Evolutionary conservation across 2,329 filamentous ascomycete species (phyloP).

Genomic region (Cordyceps farinosa): DNA sequence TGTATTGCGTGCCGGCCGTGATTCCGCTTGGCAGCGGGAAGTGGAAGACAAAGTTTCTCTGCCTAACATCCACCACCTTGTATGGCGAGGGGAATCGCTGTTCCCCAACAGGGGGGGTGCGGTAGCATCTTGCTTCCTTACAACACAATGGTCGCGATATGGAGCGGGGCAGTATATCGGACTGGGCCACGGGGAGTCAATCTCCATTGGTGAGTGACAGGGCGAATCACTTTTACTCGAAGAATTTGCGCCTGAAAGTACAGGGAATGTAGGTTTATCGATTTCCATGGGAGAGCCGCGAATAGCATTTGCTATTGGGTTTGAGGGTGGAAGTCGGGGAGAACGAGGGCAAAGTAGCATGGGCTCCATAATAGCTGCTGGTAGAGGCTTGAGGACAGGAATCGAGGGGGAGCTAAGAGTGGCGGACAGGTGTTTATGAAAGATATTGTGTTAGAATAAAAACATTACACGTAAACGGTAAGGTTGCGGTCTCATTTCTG

Average conservation of each 20-base stretch:
- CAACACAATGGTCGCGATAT: no score
- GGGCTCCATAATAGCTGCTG: not conserved
- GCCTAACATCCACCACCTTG: not conserved
- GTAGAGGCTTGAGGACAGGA: not conserved
- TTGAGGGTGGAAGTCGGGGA: not conserved
- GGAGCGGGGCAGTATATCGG: no score
- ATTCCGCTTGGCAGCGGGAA: not conserved
- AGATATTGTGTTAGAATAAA: not conserved
- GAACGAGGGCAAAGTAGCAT: not conserved
- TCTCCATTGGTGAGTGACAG: no score
- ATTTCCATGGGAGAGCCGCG: not conserved
- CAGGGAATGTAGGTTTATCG: no score
- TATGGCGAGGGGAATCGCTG: not conserved
- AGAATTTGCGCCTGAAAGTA: no score
- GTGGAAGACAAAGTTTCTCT: not conserved
- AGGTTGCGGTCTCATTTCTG: no score
- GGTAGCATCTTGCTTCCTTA: no score
- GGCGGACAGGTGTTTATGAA: not conserved
- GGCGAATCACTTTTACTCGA: no score
- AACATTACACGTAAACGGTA: not conserved
- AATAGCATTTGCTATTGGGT: not conserved
- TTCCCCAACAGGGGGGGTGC: not conserved
- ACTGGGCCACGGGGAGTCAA: no score
- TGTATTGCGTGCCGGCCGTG: not conserved
- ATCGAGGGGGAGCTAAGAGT: not conserved